Base-by-base conservation (phyloP, 345 rosid genomes). In the Sonneratia alba region DNA sequence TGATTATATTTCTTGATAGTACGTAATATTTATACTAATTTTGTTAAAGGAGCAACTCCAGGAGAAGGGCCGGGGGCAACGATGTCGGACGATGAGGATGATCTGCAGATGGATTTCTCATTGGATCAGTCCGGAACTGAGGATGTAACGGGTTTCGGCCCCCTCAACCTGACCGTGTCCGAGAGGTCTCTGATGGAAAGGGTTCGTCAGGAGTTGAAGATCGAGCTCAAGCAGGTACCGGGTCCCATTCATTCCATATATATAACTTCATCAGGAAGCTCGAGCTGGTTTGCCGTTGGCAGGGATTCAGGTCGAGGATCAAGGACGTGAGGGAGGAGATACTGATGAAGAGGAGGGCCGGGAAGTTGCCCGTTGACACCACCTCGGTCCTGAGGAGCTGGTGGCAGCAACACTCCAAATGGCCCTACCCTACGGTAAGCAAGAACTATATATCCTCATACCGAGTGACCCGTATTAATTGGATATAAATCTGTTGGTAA, bases 271-370 rank as follows among this genome's bases (percentile, higher is more conserved):
- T 27, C 47, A 5, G 47, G 3, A 14, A 47, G 51, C 15, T 47
- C 51, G 16, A 47, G 51, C 51, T 4, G 43, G 43, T 40, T 40
- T 40, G 43, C 32, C 32, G 43, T 40, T 4, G 40, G 18, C 88
- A 94, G 97, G 97, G 98, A 4, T 94, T 94, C 70, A 91, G 89
- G 80, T 94, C 98, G 43, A 91, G 81, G 79, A 94, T 94, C 42
- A 96, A 88, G 83, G 97, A 91, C 75, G 98, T 94, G 45, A 86
- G 98, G 81, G 98, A 94, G 83, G 98, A 94, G 79, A 94, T 94
- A 74, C 74, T 94, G 76, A 84, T 97, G 67, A 94, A 94, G 80
- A 84, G 98, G 85, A 85, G 98, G 67, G 98, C 98, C 56, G 98
- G 98, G 7, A 94, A 94, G 74, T 79, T 94, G 76, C 98, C 98